Evolutionary conservation across 2,329 filamentous ascomycete genomes (phyloP), one percentile per base, ranked within the genome.

Genomic region (Dactylella cylindrospora): DNA sequence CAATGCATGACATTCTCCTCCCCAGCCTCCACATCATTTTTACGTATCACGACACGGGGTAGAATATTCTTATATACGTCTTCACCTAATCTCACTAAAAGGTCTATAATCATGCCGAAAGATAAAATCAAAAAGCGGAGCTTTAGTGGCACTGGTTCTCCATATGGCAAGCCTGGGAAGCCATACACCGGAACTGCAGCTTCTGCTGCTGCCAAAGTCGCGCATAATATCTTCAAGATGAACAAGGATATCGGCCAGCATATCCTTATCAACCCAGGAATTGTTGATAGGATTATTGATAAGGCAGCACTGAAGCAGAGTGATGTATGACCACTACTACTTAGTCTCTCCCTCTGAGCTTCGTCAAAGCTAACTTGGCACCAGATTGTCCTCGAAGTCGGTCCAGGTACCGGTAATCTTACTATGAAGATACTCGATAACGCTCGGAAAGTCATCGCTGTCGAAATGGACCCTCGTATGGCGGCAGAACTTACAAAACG

Each of bases 391-490:
- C 83, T 97, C 17, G 91, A 97, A 79, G 86, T 95, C 66, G 90
- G 91, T 67, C 89, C 90, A 4, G 90, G 90, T 70, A 91, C 88
- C 0, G 89, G 90, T 66, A 94, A 93, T 72, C 73, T 97, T 68
- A 97, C 91, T 0, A 85, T 93, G 20, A 81, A 88, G 59, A 96
- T 97, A 62, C 77, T 97, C 20, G 88, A 93, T 69, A 86, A 88
- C 66, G 89, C 88, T 17, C 90, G 90, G 73, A 88, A 87, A 61
- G 81, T 84, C 50, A 87, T 90, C 44, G 87, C 88, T 3, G 88
- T 96, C 44, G 93, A 98, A 76, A 80, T 96, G 72, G 93, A 98
- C 75, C 90, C 93, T 15, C 81, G 93, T 70, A 97, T 97, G 93
- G 90, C 89, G 9, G 91, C 91, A 59, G 93, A 97, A 75, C 81